Evolutionary conservation across 805 yeast genomes (phyloP).

Genomic region (Metschnikowia proteae): DNA sequence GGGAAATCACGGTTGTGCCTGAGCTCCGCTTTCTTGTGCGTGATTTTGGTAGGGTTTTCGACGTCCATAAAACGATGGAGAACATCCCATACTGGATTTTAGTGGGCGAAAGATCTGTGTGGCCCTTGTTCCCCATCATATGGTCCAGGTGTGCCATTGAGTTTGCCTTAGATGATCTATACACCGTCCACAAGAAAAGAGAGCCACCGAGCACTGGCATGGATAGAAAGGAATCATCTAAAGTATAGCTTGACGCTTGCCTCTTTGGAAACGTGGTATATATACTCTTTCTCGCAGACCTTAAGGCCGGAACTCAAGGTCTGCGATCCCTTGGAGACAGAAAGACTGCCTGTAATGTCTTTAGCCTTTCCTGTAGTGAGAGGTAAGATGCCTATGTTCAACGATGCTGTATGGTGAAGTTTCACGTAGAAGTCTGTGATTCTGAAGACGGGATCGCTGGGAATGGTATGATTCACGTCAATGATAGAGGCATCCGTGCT

Average conservation of each 20-base stretch:
- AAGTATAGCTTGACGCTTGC: constrained; percentile 42
- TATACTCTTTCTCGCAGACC: constrained; percentile 58
- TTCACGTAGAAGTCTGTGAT: constrained; percentile 46
- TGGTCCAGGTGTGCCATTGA: constrained; percentile 90
- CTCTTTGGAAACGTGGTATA: constrained; percentile 58
- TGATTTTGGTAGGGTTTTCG: constrained; percentile 74
- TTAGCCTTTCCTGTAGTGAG: constrained; percentile 76
- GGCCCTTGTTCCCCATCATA: constrained; percentile 84
- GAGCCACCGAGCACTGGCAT: background rate
- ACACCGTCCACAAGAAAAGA: constrained; percentile 40
- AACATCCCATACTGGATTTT: constrained; percentile 86
- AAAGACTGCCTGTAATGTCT: constrained; percentile 73
- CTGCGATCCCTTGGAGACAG: constrained; percentile 54
- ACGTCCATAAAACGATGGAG: constrained; percentile 62
- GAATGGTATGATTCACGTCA: constrained; percentile 22
- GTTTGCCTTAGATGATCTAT: constrained; percentile 77
- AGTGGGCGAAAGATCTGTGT: constrained; percentile 88
- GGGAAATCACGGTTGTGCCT: constrained; percentile 90
- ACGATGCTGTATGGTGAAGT: constrained; percentile 47
- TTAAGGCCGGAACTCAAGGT: constrained; percentile 18
- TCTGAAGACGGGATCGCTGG: constrained; percentile 36
- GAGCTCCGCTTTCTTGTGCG: constrained; percentile 65
- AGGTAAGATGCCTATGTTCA: constrained; percentile 59
- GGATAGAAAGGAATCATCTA: constrained; percentile 24
- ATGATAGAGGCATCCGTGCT: constrained; percentile 36